A percentile compares a stretch with the other conserved stretches of the same genome.
Conservation (phyloP, 169 alveolate species). For the Plasmodium reichenowi region DNA sequence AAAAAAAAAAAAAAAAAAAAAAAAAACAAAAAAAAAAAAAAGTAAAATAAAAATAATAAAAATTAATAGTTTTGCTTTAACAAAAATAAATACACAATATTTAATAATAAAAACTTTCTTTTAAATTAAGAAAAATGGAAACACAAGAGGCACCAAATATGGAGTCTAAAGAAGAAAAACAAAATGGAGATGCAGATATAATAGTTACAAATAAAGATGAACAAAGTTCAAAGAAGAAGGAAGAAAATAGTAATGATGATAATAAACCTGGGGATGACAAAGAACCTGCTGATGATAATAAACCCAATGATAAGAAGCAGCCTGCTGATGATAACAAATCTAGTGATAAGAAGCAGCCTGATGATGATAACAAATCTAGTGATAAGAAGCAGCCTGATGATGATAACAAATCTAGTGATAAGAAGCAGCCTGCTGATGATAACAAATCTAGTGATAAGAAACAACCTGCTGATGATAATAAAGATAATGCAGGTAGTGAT, state of each 20-base stretch:
- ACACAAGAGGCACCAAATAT: constrained; percentile 7
- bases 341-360: background rate
- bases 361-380: background rate
- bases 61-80: too few relatives aligned
- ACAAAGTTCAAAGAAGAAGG: background rate
- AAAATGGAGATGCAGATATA: too few relatives aligned
- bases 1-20: too few relatives aligned
- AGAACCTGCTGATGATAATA: background rate
- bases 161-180: background rate
- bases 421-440: background rate
- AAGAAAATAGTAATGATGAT: background rate
- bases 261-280: background rate
- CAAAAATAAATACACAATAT: background rate
- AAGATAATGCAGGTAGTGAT: constrained; percentile 13
- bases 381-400: background rate
- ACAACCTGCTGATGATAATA: background rate
- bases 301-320: background rate
- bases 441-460: background rate
- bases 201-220: background rate
- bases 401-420: background rate
- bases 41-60: too few relatives aligned
- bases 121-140: background rate
- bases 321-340: background rate
- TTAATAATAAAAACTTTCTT: background rate
- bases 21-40: too few relatives aligned